These are phyloP conservation scores for Fraxinus greggii DNA, from an alignment of 305 asterid species.

Conservation along the genomic window DNA sequence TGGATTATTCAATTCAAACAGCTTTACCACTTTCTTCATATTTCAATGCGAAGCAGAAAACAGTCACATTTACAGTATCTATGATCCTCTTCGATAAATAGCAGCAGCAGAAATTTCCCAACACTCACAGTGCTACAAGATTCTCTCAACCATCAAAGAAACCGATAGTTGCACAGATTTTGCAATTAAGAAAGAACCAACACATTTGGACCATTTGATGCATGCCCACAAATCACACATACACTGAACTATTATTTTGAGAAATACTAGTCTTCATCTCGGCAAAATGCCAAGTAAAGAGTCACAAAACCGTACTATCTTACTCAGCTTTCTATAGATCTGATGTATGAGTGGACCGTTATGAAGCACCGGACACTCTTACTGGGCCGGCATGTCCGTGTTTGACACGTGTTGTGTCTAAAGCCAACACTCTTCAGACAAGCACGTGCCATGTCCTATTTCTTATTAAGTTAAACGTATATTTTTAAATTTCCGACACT, in stretches of 20 bases:
- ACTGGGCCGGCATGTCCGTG: neutral
- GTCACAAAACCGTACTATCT: conserved; percentile 10
- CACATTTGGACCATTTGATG: neutral
- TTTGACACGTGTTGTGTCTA: neutral
- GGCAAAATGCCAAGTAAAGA: neutral
- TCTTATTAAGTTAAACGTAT: neutral
- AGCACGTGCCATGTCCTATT: neutral
- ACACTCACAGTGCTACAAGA: neutral
- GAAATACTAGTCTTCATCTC: neutral
- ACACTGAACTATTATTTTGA: neutral
- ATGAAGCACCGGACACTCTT: neutral
- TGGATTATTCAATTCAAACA: neutral
- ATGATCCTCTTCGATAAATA: neutral
- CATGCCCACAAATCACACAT: neutral
- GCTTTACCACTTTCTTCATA: neutral
- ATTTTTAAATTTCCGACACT: neutral
- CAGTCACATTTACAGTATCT: neutral
- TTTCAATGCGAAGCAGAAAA: neutral
- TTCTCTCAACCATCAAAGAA: neutral
- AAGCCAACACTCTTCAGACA: neutral
- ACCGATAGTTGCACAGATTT: neutral
- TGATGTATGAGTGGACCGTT: neutral
- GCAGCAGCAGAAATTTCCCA: neutral
- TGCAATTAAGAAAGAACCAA: neutral
- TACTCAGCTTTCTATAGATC: neutral